Evolutionary conservation across 1,284 basidiomycete species (phyloP).

Genomic region (Apiotrichum brassicae): DNA sequence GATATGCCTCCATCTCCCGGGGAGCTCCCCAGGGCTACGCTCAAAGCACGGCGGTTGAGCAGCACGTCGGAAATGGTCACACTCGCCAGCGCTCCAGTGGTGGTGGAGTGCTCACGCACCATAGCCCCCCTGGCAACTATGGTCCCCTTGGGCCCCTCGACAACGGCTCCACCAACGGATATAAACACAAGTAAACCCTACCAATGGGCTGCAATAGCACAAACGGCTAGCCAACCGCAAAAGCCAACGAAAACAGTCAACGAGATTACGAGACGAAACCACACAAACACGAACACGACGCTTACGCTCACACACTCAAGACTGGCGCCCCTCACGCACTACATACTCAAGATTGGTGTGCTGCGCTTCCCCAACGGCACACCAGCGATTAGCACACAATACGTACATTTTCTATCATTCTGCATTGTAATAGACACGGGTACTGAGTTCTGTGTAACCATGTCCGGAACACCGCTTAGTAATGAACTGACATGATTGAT

Average conservation of each 20-base stretch:
- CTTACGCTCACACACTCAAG: too few relatives aligned
- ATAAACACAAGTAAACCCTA: background rate
- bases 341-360: background rate
- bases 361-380: background rate
- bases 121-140: slow-evolving; percentile 17
- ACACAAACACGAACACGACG: too few relatives aligned
- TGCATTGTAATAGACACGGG: slow-evolving; percentile 18
- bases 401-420: slow-evolving; percentile 4
- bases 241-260: background rate
- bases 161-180: slow-evolving; percentile 20
- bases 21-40: background rate
- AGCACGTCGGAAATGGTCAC: slow-evolving; percentile 23
- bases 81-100: slow-evolving; percentile 40
- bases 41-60: slow-evolving; percentile 2
- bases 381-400: slow-evolving; percentile 3
- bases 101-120: slow-evolving; percentile 8
- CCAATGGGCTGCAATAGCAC: background rate
- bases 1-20: slow-evolving; percentile 3
- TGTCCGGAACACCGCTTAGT: too few relatives aligned
- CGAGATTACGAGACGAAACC: too few relatives aligned
- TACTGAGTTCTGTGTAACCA: too few relatives aligned
- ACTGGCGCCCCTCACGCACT: too few relatives aligned
- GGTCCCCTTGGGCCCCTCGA: slow-evolving; percentile 39
- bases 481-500: too few relatives aligned
- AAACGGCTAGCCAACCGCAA: background rate